phyloP scores from a whole-genome alignment of 2,329 filamentous ascomycete genomes.

The Lachnum nothofagi region DNA sequence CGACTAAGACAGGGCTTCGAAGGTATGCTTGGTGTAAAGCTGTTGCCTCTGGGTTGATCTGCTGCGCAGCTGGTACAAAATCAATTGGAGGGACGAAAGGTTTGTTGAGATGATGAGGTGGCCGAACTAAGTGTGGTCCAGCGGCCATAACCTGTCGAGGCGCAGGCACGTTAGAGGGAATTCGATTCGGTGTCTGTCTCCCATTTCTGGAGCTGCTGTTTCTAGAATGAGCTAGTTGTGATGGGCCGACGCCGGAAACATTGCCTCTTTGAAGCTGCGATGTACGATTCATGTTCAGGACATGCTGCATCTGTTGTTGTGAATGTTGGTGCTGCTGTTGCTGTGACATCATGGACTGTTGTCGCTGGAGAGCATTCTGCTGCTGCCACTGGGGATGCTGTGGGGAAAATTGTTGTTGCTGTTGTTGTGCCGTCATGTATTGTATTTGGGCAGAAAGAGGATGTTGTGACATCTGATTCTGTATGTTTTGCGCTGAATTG shows the following conservation, averaged over 20 bases:
- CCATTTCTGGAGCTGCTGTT: slow-evolving; percentile 19
- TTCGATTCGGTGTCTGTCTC: slow-evolving; percentile 8
- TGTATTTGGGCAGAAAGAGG: slow-evolving; percentile 9
- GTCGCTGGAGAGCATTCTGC: not conserved
- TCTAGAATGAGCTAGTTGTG: slow-evolving; percentile 12
- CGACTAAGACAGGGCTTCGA: slow-evolving; percentile 44
- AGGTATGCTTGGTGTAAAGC: slow-evolving; percentile 57
- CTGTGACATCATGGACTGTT: not conserved
- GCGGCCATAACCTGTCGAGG: not conserved
- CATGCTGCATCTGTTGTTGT: slow-evolving; percentile 12
- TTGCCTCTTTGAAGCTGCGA: slow-evolving; percentile 13
- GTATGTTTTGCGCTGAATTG: slow-evolving; percentile 5
- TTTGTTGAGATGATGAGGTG: slow-evolving; percentile 13
- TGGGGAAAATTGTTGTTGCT: slow-evolving; percentile 2
- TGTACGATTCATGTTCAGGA: slow-evolving; percentile 12
- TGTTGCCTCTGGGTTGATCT: slow-evolving; percentile 41
- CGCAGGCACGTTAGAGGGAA: not conserved
- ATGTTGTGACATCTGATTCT: slow-evolving; percentile 15
- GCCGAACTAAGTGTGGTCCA: not conserved
- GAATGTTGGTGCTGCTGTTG: slow-evolving; percentile 1
- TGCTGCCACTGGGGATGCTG: slow-evolving; percentile 3
- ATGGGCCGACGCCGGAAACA: slow-evolving; percentile 2
- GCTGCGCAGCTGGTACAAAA: slow-evolving; percentile 33
- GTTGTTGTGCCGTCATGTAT: slow-evolving; percentile 6
- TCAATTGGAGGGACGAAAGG: slow-evolving; percentile 36